Percentiles rank a stretch among this genome's conserved stretches.
These are phyloP conservation scores for Euphorbia celastroides DNA, from an alignment of 441 rosid genomes.

Conservation along the genomic window DNA sequence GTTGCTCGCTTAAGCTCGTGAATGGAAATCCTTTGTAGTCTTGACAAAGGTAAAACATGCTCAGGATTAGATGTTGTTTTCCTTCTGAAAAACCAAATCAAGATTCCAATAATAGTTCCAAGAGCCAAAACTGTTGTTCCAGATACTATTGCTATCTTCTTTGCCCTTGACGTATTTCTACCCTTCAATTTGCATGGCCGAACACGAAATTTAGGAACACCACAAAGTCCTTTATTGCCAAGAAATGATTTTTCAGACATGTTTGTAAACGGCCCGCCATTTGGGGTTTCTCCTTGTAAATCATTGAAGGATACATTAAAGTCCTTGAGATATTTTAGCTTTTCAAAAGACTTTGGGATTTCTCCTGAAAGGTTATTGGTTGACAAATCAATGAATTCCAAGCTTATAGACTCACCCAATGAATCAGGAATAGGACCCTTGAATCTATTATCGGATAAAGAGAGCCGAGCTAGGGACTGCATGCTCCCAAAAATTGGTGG, in stretches of 20 bases:
- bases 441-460: neutral
- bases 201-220: slow-evolving; percentile 4
- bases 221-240: neutral
- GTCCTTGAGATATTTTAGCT: slow-evolving; percentile 1
- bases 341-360: slow-evolving; percentile 28
- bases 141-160: neutral
- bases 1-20: too few species aligned
- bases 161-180: neutral
- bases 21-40: too few species aligned
- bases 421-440: neutral
- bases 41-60: too few species aligned
- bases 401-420: neutral
- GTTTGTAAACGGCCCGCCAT: slow-evolving; percentile 22
- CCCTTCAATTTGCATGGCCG: slow-evolving; percentile 10
- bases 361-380: slow-evolving; percentile 19
- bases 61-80: too few species aligned
- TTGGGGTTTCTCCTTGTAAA: slow-evolving; percentile 31
- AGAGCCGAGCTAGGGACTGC: neutral
- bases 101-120: neutral
- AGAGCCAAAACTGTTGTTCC: neutral
- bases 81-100: too few species aligned
- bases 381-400: neutral
- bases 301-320: slow-evolving; percentile 29
- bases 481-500: too few species aligned
- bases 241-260: neutral